Percentiles rank a stretch among this genome's conserved stretches.
phyloP scores from a whole-genome alignment of 2,329 filamentous ascomycete species.

The Aureobasidium sp. region DNA sequence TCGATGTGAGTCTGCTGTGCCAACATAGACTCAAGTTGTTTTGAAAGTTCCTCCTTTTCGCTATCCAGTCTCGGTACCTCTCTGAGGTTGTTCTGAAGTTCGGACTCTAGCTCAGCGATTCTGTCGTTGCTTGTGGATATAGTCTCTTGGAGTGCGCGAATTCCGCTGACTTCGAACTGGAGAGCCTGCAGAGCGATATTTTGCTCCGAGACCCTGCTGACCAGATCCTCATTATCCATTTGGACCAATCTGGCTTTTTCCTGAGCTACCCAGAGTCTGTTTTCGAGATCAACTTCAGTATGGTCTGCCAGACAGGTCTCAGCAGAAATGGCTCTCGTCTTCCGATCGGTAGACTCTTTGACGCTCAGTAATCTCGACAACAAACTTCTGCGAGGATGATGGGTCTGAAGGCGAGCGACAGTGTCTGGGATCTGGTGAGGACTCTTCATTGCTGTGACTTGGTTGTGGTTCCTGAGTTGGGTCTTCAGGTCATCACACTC shows the following conservation, averaged over 20 bases:
- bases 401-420: not conserved
- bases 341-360: not conserved
- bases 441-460: not conserved
- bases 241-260: not conserved
- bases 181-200: not conserved
- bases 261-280: not conserved
- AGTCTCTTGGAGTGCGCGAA: not conserved
- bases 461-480: not conserved
- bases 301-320: not conserved
- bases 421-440: not conserved
- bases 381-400: not conserved
- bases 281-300: not conserved
- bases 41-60: not conserved
- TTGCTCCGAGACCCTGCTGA: not conserved
- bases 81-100: not conserved
- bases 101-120: not conserved
- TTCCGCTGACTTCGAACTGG: not conserved
- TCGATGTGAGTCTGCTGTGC: not conserved
- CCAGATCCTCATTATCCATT: not conserved
- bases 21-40: not conserved
- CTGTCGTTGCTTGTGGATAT: not conserved
- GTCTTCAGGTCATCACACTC: not conserved
- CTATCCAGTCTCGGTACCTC: not conserved
- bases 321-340: not conserved
- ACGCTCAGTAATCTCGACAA: not conserved